phyloP scores from a whole-genome alignment of 2,329 filamentous ascomycete genomes.

The Nakataea oryzae region DNA sequence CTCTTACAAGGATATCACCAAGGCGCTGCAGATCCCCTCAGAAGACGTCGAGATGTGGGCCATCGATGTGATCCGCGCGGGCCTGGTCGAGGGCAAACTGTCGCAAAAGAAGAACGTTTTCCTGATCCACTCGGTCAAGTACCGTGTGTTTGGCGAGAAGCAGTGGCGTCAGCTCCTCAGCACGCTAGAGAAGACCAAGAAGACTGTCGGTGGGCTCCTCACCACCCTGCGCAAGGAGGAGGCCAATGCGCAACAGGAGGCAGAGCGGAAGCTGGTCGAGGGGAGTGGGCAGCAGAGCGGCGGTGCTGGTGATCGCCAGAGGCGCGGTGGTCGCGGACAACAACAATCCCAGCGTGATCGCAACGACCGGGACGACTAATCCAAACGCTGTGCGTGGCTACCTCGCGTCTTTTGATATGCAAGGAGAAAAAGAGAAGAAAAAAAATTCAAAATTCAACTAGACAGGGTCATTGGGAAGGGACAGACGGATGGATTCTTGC shows the following conservation, averaged over 20 bases:
- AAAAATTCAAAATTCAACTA: background rate
- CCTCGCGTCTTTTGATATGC: background rate
- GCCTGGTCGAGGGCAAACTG: slow-evolving; percentile 91
- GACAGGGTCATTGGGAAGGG: background rate
- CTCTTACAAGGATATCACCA: slow-evolving; percentile 75
- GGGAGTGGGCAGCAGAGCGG: slow-evolving; percentile 18
- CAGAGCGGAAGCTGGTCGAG: slow-evolving; percentile 47
- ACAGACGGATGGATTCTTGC: background rate
- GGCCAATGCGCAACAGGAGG: slow-evolving; percentile 61
- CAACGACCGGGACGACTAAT: slow-evolving; percentile 46
- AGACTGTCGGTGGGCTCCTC: slow-evolving; percentile 69
- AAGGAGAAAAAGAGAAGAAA: background rate
- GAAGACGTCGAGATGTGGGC: slow-evolving; percentile 97
- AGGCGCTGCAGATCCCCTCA: slow-evolving; percentile 69
- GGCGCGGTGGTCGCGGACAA: slow-evolving; percentile 7
- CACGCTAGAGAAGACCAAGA: slow-evolving; percentile 83
- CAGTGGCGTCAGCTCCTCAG: slow-evolving; percentile 95
- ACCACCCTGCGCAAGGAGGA: slow-evolving; percentile 71
- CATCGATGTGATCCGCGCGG: slow-evolving; percentile 93
- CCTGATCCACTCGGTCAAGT: slow-evolving; percentile 89
- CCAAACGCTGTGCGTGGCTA: slow-evolving; percentile 5
- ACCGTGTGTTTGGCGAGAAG: slow-evolving; percentile 94
- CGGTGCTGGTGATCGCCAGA: slow-evolving; percentile 14
- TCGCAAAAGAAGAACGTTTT: slow-evolving; percentile 89
- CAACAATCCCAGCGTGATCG: slow-evolving; percentile 17